These are phyloP conservation scores for Cucumis cinereus DNA, from an alignment of 306 rosid species.

Conservation along the genomic window DNA sequence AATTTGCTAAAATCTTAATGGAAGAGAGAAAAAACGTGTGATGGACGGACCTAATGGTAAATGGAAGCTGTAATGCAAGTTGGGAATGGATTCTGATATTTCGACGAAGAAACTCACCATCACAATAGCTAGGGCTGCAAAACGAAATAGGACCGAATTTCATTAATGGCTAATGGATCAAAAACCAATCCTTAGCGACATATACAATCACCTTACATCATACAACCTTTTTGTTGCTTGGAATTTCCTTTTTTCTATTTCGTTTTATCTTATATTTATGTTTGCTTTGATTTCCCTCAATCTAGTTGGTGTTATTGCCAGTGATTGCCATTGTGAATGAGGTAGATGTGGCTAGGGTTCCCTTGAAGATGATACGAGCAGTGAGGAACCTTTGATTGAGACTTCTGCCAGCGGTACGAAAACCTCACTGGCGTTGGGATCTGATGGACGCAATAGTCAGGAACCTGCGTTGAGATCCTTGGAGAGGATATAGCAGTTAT, in stretches of 20 bases:
- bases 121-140: conserved; percentile 9
- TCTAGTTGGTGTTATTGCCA: conserved; percentile 39
- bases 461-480: conserved; percentile 14
- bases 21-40: background rate
- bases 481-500: conserved; percentile 19
- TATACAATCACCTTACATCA: conserved; percentile 42
- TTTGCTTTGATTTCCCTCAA: conserved; percentile 8
- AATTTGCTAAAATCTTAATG: background rate
- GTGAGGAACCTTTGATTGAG: conserved; percentile 31
- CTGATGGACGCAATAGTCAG: conserved; percentile 35
- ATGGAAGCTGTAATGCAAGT: conserved; percentile 5
- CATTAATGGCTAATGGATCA: conserved; percentile 43
- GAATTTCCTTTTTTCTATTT: background rate
- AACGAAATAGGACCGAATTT: conserved; percentile 34
- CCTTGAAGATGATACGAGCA: conserved; percentile 35
- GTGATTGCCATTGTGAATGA: conserved; percentile 57
- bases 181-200: conserved; percentile 30
- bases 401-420: conserved; percentile 16
- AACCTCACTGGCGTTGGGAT: conserved; percentile 19
- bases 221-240: conserved; percentile 10
- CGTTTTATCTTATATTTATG: conserved; percentile 4
- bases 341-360: conserved; percentile 32
- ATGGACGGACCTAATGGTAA: background rate
- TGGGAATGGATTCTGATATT: conserved; percentile 2
- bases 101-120: conserved; percentile 27